Conservation (phyloP, 768 basidiomycete species). For the Favolaschia claudopus region DNA sequence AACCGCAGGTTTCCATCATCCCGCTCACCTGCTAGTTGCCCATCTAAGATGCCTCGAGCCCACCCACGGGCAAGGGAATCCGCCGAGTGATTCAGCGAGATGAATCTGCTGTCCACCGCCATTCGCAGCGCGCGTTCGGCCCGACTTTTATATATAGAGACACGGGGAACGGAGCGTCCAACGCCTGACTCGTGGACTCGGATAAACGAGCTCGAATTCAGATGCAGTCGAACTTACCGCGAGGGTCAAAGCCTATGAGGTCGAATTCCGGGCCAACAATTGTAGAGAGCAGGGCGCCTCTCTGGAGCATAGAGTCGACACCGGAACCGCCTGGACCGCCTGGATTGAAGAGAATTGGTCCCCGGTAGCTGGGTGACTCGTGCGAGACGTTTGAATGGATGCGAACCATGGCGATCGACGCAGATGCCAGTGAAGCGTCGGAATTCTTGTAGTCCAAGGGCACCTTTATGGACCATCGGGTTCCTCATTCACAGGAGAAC, state of each 20-base stretch:
- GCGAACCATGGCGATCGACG: conserved; percentile 26
- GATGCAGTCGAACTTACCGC: conserved; percentile 21
- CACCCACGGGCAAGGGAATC: conserved; percentile 9
- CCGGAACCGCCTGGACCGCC: conserved; percentile 31
- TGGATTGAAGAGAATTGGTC: conserved; percentile 29
- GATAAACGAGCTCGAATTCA: neutral
- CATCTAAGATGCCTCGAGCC: conserved; percentile 8
- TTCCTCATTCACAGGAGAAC: too few relatives aligned
- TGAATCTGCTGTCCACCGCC: too few relatives aligned
- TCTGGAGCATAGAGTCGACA: conserved; percentile 3
- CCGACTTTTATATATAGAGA: conserved; percentile 19
- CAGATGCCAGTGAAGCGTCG: conserved; percentile 5
- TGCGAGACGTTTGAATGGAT: conserved; percentile 16
- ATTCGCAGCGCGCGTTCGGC: conserved; percentile 15
- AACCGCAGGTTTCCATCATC: conserved; percentile 21
- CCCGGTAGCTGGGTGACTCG: conserved; percentile 20
- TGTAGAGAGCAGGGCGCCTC: neutral
- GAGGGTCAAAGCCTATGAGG: conserved; percentile 31
- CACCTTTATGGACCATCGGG: too few relatives aligned
- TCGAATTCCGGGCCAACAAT: conserved; percentile 32
- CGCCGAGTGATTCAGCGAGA: conserved; percentile 13
- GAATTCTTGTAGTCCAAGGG: conserved; percentile 27
- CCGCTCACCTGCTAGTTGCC: conserved; percentile 8
- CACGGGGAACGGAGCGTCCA: conserved; percentile 18
- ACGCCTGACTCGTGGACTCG: conserved; percentile 10